Conservation (phyloP, 2,329 filamentous ascomycete species). For the Lecanicillium sp. region DNA sequence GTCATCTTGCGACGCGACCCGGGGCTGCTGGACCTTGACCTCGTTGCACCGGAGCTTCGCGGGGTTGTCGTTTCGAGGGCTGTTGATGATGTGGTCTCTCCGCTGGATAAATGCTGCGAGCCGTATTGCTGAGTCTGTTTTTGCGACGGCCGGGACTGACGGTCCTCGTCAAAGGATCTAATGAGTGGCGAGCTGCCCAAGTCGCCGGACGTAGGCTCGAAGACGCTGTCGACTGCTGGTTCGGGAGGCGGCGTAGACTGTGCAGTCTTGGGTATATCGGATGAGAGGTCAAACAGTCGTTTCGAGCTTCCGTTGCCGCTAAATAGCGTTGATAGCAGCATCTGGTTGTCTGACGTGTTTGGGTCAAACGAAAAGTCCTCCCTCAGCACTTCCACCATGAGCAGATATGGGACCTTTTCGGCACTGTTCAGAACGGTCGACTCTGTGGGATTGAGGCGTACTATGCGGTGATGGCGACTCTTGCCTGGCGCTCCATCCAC, state of each 20-base stretch:
- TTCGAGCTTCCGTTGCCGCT: slow-evolving; percentile 49
- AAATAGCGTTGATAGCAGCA: slow-evolving; percentile 51
- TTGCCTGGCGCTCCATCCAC: slow-evolving; percentile 65
- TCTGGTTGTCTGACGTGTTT: slow-evolving; percentile 63
- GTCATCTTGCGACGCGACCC: slow-evolving; percentile 53
- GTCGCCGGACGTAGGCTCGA: slow-evolving; percentile 75
- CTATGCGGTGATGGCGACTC: slow-evolving; percentile 75
- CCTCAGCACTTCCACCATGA: slow-evolving; percentile 76
- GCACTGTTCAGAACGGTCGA: slow-evolving; percentile 81
- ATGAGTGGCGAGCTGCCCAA: slow-evolving; percentile 66
- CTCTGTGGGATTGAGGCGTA: slow-evolving; percentile 75
- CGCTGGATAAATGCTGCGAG: slow-evolving; percentile 47
- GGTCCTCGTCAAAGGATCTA: slow-evolving; percentile 47
- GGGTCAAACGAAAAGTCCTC: slow-evolving; percentile 82
- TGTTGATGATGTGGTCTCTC: slow-evolving; percentile 52
- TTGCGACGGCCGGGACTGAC: slow-evolving; percentile 16
- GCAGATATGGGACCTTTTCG: slow-evolving; percentile 75
- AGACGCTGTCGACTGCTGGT: slow-evolving; percentile 60
- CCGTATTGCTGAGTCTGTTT: slow-evolving; percentile 22
- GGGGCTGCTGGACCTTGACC: slow-evolving; percentile 62
- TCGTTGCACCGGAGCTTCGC: slow-evolving; percentile 60
- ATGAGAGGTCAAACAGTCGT: slow-evolving; percentile 57
- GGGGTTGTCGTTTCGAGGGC: slow-evolving; percentile 56
- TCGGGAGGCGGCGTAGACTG: slow-evolving; percentile 33
- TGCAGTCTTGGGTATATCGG: slow-evolving; percentile 54